Evolutionary conservation across 2,329 filamentous ascomycete genomes (phyloP).

Genomic region (Grosmannia penicillata): DNA sequence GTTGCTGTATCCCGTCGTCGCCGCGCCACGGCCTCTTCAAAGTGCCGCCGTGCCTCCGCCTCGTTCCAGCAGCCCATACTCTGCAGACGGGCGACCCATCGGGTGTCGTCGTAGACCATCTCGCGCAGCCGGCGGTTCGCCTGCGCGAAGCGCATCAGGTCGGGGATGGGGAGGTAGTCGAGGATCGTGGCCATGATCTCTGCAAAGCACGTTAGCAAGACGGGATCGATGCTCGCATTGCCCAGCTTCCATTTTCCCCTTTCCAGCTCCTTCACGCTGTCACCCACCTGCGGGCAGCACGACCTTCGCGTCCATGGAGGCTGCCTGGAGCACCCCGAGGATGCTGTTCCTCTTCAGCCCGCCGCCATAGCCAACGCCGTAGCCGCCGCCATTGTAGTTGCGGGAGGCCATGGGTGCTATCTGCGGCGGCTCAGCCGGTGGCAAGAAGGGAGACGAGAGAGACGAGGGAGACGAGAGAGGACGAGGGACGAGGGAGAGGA

Average conservation of each 20-base stretch:
- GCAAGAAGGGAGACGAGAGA: not conserved
- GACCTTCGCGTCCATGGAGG: constrained; percentile 62
- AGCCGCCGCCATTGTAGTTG: constrained; percentile 17
- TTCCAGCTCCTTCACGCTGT: too few relatives aligned
- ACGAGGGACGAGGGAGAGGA: not conserved
- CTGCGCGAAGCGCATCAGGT: constrained; percentile 73
- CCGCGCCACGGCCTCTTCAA: constrained; percentile 54
- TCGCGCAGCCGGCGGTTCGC: constrained; percentile 79
- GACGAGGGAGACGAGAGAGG: not conserved
- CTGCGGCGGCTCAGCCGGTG: too few relatives aligned
- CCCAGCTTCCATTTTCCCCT: too few relatives aligned
- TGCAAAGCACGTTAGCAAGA: too few relatives aligned
- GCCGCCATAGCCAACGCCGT: constrained; percentile 21
- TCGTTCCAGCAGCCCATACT: constrained; percentile 92
- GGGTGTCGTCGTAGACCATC: constrained; percentile 96
- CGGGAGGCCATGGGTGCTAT: not conserved
- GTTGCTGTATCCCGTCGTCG: constrained; percentile 37
- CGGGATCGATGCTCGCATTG: too few relatives aligned
- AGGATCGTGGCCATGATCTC: constrained; percentile 82
- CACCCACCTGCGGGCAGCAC: constrained; percentile 64
- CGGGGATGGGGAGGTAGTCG: constrained; percentile 73
- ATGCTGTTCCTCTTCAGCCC: constrained; percentile 30
- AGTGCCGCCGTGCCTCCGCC: constrained; percentile 61
- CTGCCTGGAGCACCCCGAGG: constrained; percentile 62
- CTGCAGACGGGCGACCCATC: constrained; percentile 79